A percentile compares a stretch with the other conserved stretches of the same genome.
Evolutionary conservation across 257 asterid genomes (phyloP).

Genomic region (Capsicum rhomboideum): DNA sequence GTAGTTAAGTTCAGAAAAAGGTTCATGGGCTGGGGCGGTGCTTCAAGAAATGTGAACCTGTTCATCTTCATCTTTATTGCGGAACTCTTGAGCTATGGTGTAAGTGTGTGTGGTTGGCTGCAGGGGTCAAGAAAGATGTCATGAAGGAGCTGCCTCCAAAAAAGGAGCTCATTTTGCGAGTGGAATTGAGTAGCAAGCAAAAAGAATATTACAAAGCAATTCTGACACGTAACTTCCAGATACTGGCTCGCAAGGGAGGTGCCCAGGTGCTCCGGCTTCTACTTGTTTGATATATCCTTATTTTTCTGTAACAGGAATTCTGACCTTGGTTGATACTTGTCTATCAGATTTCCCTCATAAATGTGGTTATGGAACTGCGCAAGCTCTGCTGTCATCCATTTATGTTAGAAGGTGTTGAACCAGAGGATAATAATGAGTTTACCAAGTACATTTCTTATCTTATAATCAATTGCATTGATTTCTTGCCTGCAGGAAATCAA

Average conservation of each 20-base stretch:
- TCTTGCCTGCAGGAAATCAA: background rate
- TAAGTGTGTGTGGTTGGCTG: background rate
- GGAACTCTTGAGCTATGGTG: background rate
- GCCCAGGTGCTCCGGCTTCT: constrained; percentile 56
- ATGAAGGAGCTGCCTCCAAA: constrained; percentile 94
- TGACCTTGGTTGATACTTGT: constrained; percentile 15
- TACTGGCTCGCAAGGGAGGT: constrained; percentile 95
- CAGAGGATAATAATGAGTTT: constrained; percentile 69
- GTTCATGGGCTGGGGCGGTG: background rate
- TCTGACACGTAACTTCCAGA: constrained; percentile 90
- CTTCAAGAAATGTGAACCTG: background rate
- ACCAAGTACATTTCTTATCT: constrained; percentile 42
- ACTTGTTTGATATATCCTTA: constrained; percentile 7
- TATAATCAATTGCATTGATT: background rate
- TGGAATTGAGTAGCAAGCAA: constrained; percentile 91
- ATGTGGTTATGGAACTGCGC: constrained; percentile 99
- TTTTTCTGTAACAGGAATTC: background rate
- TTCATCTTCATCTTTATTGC: background rate
- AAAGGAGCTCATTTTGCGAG: constrained; percentile 90
- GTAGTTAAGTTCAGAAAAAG: background rate
- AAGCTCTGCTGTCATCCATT: constrained; percentile 96
- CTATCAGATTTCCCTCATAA: constrained; percentile 77
- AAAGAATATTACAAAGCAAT: constrained; percentile 96
- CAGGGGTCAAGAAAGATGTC: constrained; percentile 98
- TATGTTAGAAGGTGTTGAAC: constrained; percentile 99